phyloP scores from a whole-genome alignment of 306 rosid species.

The Cicer pinnatifidum region DNA sequence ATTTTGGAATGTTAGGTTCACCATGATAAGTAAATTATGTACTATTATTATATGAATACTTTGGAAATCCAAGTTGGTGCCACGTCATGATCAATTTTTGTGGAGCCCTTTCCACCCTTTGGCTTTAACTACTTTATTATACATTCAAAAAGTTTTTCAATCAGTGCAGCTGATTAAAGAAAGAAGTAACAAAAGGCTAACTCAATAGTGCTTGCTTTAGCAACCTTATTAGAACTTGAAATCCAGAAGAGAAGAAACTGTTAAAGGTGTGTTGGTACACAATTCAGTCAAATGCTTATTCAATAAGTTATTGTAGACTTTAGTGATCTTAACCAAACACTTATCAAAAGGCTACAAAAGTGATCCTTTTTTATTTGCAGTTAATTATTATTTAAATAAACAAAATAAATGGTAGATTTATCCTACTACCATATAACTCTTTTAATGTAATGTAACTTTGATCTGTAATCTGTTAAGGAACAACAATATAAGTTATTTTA shows the following conservation, averaged over 20 bases:
- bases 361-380: not conserved
- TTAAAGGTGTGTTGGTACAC: not conserved
- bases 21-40: not conserved
- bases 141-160: slow-evolving; percentile 31
- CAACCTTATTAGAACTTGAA: not conserved
- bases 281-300: not conserved
- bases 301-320: not conserved
- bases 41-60: not conserved
- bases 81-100: slow-evolving; percentile 42
- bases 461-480: too few species aligned
- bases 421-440: not conserved
- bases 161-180: slow-evolving; percentile 34
- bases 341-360: not conserved
- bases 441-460: too few species aligned
- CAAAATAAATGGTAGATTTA: not conserved
- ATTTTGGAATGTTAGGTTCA: slow-evolving; percentile 26
- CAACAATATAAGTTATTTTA: too few species aligned
- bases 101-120: slow-evolving; percentile 32
- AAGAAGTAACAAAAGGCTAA: slow-evolving; percentile 12
- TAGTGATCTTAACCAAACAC: too few species aligned
- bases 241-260: slow-evolving; percentile 7
- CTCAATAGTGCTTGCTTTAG: slow-evolving; percentile 5
- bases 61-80: slow-evolving; percentile 38
- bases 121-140: slow-evolving; percentile 36
- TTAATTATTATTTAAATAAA: too few species aligned